These are phyloP conservation scores for Aspergillus sp. DNA, from an alignment of 2,329 filamentous ascomycete genomes.

Conservation along the genomic window DNA sequence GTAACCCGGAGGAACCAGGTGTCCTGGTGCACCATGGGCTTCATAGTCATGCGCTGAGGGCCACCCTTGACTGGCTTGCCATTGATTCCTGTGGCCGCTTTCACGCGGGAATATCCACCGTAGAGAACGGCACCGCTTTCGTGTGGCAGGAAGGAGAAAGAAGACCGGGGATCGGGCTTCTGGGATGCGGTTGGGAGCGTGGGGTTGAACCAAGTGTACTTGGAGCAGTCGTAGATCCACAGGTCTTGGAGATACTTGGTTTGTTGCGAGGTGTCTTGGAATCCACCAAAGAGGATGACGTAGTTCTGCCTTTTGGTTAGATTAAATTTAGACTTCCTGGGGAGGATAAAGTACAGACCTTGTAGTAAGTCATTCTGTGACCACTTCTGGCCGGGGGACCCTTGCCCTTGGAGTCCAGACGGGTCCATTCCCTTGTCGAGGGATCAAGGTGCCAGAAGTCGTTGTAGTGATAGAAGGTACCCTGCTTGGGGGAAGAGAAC, in stretches of 20 bases:
- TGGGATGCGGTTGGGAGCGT: constrained; percentile 73
- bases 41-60: constrained; percentile 68
- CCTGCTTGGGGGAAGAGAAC: constrained; percentile 94
- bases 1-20: constrained; percentile 88
- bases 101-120: constrained; percentile 91
- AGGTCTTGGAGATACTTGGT: constrained; percentile 92
- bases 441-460: constrained; percentile 96
- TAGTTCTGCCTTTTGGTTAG: constrained; percentile 61
- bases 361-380: constrained; percentile 94
- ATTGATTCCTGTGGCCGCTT: constrained; percentile 59
- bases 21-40: constrained; percentile 90
- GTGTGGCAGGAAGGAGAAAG: constrained; percentile 88
- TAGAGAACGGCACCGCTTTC: constrained; percentile 87
- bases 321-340: background rate
- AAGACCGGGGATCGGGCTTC: constrained; percentile 87
- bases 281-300: constrained; percentile 92
- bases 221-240: constrained; percentile 92
- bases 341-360: constrained; percentile 45
- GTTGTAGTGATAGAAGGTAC: constrained; percentile 98
- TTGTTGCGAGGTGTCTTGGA: constrained; percentile 93
- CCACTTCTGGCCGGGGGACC: constrained; percentile 86
- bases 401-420: constrained; percentile 71
- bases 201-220: constrained; percentile 81
- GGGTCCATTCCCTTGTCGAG: constrained; percentile 81
- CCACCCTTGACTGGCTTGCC: constrained; percentile 66